Percentiles rank a stretch among this genome's conserved stretches.
phyloP scores from a whole-genome alignment of 306 rosid species.

The Quercus mongolica region DNA sequence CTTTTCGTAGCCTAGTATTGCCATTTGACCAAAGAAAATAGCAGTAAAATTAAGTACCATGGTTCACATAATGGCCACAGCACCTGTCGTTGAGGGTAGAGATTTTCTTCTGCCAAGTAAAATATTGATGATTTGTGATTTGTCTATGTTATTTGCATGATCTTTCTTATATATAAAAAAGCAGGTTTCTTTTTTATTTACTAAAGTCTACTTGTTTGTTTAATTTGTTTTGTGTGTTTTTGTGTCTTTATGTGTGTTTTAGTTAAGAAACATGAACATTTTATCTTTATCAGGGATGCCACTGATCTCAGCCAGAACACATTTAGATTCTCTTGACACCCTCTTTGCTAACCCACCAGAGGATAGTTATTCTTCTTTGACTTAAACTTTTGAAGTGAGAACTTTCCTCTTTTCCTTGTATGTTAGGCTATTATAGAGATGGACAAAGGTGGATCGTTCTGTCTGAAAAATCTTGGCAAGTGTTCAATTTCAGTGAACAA shows the following conservation, averaged over 20 bases:
- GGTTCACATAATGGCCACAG: background rate
- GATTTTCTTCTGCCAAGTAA: background rate
- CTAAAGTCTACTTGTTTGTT: background rate
- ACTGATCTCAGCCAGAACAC: background rate
- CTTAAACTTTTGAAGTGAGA: background rate
- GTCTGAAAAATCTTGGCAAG: conserved; percentile 73
- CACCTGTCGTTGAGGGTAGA: background rate
- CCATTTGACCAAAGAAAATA: no score
- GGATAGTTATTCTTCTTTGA: background rate
- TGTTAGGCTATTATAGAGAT: conserved; percentile 77
- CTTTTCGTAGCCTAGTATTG: no score
- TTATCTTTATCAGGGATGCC: background rate
- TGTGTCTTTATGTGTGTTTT: background rate
- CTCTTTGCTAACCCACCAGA: background rate
- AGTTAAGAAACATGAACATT: no score
- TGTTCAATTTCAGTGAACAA: conserved; percentile 61
- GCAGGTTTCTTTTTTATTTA: background rate
- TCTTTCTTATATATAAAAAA: background rate
- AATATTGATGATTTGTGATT: background rate
- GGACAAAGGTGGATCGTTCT: conserved; percentile 71
- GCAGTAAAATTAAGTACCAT: background rate
- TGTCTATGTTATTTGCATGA: background rate
- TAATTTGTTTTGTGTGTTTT: background rate
- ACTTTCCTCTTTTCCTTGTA: background rate
- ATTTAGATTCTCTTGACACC: background rate